A percentile compares a stretch with the other conserved stretches of the same genome.
These are phyloP conservation scores for Aspergillus kassunensis DNA, from an alignment of 495 filamentous ascomycete species.

Conservation along the genomic window DNA sequence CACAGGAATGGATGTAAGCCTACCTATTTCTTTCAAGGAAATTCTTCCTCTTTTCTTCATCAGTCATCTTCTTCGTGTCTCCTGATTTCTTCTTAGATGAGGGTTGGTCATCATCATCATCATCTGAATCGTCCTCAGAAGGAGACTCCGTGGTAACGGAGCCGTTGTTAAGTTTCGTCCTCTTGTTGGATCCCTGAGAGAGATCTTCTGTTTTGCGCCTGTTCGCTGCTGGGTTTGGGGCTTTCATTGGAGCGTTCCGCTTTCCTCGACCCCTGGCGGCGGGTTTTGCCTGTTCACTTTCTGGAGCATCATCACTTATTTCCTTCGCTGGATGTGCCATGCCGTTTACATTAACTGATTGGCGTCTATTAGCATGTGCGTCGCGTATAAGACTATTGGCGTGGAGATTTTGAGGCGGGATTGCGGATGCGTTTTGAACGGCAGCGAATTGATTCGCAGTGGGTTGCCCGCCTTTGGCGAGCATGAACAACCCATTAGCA, in stretches of 20 bases:
- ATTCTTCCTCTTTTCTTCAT: slow-evolving; percentile 97
- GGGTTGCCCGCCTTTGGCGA: slow-evolving; percentile 65
- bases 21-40: slow-evolving; percentile 96
- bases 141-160: slow-evolving; percentile 46
- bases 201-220: slow-evolving; percentile 81
- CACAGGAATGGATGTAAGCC: slow-evolving; percentile 26
- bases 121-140: slow-evolving; percentile 53
- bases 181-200: slow-evolving; percentile 68
- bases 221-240: slow-evolving; percentile 44
- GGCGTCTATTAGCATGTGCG: slow-evolving; percentile 23
- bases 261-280: slow-evolving; percentile 67
- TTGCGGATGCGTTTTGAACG: slow-evolving; percentile 44
- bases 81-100: slow-evolving; percentile 40
- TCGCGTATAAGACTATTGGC: slow-evolving; percentile 37
- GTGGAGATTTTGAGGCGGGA: slow-evolving; percentile 31
- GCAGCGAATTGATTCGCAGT: slow-evolving; percentile 50
- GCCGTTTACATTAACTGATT: slow-evolving; percentile 36
- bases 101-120: slow-evolving; percentile 50
- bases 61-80: slow-evolving; percentile 85
- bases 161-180: slow-evolving; percentile 58
- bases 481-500: slow-evolving; percentile 88
- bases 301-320: slow-evolving; percentile 64
- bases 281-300: slow-evolving; percentile 63
- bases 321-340: slow-evolving; percentile 46
- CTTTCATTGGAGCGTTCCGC: slow-evolving; percentile 52